Evolutionary conservation across 768 basidiomycete genomes (phyloP), one percentile per base, ranked within the genome.

Genomic region (Collybiopsis luxurians): DNA sequence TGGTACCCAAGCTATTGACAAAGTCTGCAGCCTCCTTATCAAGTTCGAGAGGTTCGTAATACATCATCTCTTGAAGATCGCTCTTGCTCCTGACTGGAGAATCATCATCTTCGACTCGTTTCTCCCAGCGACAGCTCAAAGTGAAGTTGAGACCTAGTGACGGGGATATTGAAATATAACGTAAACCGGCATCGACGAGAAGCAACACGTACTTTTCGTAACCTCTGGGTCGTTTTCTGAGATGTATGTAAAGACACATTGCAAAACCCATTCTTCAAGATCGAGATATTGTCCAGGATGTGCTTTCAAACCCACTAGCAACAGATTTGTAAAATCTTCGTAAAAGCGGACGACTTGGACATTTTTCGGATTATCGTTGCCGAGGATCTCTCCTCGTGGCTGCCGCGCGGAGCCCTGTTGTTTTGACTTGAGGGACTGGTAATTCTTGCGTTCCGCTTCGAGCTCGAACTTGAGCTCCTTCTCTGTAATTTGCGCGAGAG

Each of bases 311-410:
- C 76, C 81, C 2, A 82, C 75, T 23, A 95, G 79, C 38, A 91
- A 76, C 23, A 95, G 72, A 63, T 93, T 91, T 1, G 91, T 92
- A 60, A 92, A 70, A 64, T 95, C 92, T 68, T 95, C 92, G 67
- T 96, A 96, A 59, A 95, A 81, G 50, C 77, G 77, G 62, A 93
- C 78, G 42, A 87, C 79, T 64, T 79, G 74, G 2, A 74, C 71
- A 61, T 83, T 79, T 66, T 85, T 85, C 4, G 82, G 82, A 60
- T 87, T 84, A 23, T 83, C 77, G 44, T 69, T 55, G 21, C 74
- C 71, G 17, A 75, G 61, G 1, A 74, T 63, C 26, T 59, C 62
- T 19, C 66, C 42, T 13, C 76, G 73, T 50, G 71, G 60, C 49
- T 73, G 72, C 21, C 63, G 50, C 21, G 71, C 70, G 21, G 77